phyloP scores from a whole-genome alignment of 2,329 filamentous ascomycete species.

The Paecilomyces niveus region DNA sequence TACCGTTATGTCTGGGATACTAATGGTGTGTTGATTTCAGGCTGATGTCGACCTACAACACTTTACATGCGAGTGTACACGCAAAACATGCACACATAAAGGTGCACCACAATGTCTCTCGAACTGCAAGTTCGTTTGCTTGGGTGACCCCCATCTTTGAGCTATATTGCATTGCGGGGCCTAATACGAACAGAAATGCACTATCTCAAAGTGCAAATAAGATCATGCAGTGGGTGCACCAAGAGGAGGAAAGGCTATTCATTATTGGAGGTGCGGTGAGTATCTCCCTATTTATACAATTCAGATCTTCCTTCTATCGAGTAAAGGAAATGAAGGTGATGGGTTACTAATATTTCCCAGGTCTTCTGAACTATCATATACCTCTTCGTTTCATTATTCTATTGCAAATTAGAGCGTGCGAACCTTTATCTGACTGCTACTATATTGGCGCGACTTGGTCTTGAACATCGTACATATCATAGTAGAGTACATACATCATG shows the following conservation, averaged over 20 bases:
- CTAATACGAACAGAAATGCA: constrained; percentile 53
- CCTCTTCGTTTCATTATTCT: too few relatives aligned
- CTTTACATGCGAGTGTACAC: constrained; percentile 78
- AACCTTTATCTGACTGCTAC: too few relatives aligned
- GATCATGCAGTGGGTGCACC: constrained; percentile 83
- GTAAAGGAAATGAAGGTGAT: not conserved
- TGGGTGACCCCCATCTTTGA: constrained; percentile 92
- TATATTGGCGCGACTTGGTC: too few relatives aligned
- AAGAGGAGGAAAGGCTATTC: constrained; percentile 89
- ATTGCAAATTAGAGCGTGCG: too few relatives aligned
- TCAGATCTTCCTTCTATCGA: not conserved
- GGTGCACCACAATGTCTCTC: constrained; percentile 70
- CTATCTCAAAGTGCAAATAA: constrained; percentile 82
- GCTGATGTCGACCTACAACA: constrained; percentile 77
- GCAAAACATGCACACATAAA: constrained; percentile 77
- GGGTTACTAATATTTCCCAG: not conserved
- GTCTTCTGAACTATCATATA: not conserved
- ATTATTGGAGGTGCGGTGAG: constrained; percentile 92
- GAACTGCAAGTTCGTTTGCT: constrained; percentile 71
- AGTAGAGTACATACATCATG: too few relatives aligned
- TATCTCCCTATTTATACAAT: constrained; percentile 1
- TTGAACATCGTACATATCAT: too few relatives aligned
- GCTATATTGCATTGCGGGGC: constrained; percentile 88
- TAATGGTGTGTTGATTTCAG: constrained; percentile 24
- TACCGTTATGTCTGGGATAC: not conserved